A percentile compares a stretch with the other conserved stretches of the same genome.
Evolutionary conservation across 164 flowering plant genomes (phyloP).

Genomic region (grape (Vitis vinifera)): DNA sequence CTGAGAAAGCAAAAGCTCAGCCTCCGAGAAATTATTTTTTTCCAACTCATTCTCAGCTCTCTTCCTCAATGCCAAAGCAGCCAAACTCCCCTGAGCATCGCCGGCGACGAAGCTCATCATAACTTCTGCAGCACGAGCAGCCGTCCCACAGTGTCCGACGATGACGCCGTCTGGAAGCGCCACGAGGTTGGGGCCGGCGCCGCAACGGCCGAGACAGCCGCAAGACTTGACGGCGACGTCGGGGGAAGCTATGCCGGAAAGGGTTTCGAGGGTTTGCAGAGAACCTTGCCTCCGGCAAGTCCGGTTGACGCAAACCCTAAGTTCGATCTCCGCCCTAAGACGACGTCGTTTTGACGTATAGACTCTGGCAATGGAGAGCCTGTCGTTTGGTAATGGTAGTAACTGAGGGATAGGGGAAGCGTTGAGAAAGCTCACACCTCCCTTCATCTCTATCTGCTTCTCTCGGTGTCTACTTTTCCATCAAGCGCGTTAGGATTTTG

Average conservation of each 20-base stretch:
- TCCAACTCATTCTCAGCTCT: slow-evolving; percentile 59
- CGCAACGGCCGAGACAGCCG: slow-evolving; percentile 88
- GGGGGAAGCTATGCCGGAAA: slow-evolving; percentile 64
- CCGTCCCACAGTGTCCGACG: slow-evolving; percentile 62
- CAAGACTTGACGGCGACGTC: slow-evolving; percentile 57
- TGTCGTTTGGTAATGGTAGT: too few relatives aligned
- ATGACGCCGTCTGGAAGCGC: slow-evolving; percentile 50
- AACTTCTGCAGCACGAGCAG: slow-evolving; percentile 12
- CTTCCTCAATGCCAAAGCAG: slow-evolving; percentile 74
- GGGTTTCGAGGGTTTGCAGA: slow-evolving; percentile 52
- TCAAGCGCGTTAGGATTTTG: too few relatives aligned
- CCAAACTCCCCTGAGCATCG: slow-evolving; percentile 37
- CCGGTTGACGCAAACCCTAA: slow-evolving; percentile 77
- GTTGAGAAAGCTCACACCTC: too few relatives aligned
- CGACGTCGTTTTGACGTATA: too few relatives aligned
- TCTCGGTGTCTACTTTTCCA: too few relatives aligned
- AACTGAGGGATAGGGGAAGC: too few relatives aligned
- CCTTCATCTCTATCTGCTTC: too few relatives aligned
- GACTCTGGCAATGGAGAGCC: too few relatives aligned
- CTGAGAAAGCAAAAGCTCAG: slow-evolving; percentile 63
- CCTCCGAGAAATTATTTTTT: slow-evolving; percentile 41
- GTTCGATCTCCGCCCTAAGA: slow-evolving; percentile 7
- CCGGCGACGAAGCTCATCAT: not conserved
- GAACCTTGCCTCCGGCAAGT: slow-evolving; percentile 82
- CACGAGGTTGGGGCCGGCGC: slow-evolving; percentile 85